Conservation (phyloP, 225 moss, liverwort and hornwort species). For the Physcomitrellopsis africana region DNA sequence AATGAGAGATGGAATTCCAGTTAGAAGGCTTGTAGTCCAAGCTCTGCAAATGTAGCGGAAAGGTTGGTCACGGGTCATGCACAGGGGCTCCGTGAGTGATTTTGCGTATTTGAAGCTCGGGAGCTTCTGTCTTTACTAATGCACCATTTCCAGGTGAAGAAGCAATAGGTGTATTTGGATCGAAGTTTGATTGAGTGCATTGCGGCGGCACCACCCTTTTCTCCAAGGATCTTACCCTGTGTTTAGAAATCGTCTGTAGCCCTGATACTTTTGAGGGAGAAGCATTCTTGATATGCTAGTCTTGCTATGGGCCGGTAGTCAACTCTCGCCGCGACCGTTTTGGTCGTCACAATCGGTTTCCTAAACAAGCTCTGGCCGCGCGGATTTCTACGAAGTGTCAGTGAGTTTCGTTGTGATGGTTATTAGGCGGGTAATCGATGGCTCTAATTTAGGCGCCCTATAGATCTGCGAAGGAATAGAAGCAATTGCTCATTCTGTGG, state of each 20-base stretch:
- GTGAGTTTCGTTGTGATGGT: slow-evolving; percentile 22
- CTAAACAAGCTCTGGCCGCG: slow-evolving; percentile 19
- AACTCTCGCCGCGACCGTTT: neutral
- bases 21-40: slow-evolving; percentile 32
- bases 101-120: slow-evolving; percentile 23
- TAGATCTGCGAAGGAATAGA: slow-evolving; percentile 26
- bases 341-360: neutral
- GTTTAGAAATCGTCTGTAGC: neutral
- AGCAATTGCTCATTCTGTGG: neutral
- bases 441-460: slow-evolving; percentile 11
- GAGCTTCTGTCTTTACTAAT: neutral
- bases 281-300: slow-evolving; percentile 11
- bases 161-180: neutral
- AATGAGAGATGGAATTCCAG: slow-evolving; percentile 36
- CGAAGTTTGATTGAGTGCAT: slow-evolving; percentile 15
- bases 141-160: neutral
- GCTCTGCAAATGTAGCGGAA: slow-evolving; percentile 54
- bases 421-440: slow-evolving; percentile 8
- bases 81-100: slow-evolving; percentile 42
- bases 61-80: slow-evolving; percentile 37
- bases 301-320: neutral
- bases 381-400: neutral
- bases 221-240: neutral
- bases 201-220: neutral
- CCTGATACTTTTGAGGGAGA: neutral